phyloP scores from a whole-genome alignment of 2,329 filamentous ascomycete genomes.

The Cephalotrichum gorgonifer region DNA sequence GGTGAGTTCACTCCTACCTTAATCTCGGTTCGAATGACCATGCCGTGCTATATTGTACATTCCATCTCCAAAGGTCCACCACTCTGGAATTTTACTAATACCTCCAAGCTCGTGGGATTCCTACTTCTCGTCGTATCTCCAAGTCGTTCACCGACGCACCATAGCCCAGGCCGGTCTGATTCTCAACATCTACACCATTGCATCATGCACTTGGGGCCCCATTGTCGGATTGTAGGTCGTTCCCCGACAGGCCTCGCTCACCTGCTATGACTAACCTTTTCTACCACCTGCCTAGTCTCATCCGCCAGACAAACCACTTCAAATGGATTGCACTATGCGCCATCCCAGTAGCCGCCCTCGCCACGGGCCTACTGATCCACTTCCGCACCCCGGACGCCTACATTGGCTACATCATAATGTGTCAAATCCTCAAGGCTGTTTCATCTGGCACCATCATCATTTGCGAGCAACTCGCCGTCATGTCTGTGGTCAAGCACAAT shows the following conservation, averaged over 20 bases:
- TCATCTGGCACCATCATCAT: slow-evolving; percentile 27
- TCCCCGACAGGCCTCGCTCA: not conserved
- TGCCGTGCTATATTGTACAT: too few relatives aligned
- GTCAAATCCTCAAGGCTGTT: slow-evolving; percentile 44
- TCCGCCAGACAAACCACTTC: not conserved
- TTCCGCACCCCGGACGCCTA: slow-evolving; percentile 25
- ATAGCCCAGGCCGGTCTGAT: slow-evolving; percentile 29
- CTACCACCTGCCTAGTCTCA: slow-evolving; percentile 18
- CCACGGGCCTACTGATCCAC: slow-evolving; percentile 30
- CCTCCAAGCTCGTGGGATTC: slow-evolving; percentile 32
- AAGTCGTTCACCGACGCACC: slow-evolving; percentile 29
- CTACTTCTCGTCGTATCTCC: slow-evolving; percentile 40
- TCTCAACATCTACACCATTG: slow-evolving; percentile 32
- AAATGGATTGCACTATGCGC: slow-evolving; percentile 20
- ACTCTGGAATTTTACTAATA: slow-evolving; percentile 6
- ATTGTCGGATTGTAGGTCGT: slow-evolving; percentile 23
- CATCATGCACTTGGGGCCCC: slow-evolving; percentile 32
- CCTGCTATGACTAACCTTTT: not conserved
- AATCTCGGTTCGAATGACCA: too few relatives aligned
- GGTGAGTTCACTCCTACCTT: not conserved
- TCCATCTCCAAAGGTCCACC: too few relatives aligned
- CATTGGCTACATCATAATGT: slow-evolving; percentile 39
- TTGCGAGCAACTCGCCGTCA: slow-evolving; percentile 43
- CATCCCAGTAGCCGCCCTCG: slow-evolving; percentile 39
- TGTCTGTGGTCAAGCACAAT: slow-evolving; percentile 43